A percentile compares a stretch with the other conserved stretches of the same genome.
Evolutionary conservation across 345 rosid species (phyloP).

Genomic region (Syzygium aqueum): DNA sequence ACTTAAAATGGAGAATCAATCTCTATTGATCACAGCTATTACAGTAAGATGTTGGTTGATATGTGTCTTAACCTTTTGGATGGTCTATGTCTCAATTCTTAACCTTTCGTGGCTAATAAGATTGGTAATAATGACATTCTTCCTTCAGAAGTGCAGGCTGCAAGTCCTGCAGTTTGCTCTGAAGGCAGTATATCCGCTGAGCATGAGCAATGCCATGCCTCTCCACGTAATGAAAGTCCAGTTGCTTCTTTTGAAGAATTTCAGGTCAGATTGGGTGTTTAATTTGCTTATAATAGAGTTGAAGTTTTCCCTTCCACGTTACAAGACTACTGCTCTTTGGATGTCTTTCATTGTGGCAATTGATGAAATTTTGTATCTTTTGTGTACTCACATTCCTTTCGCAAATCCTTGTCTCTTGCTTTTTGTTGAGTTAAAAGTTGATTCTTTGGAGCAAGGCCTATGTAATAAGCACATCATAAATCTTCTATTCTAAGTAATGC

Average conservation of each 20-base stretch:
- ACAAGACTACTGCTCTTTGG: not conserved
- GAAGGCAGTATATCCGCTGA: constrained; percentile 31
- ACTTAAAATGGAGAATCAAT: not conserved
- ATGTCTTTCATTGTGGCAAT: not conserved
- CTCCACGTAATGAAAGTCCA: constrained; percentile 33
- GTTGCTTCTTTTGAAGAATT: constrained; percentile 29
- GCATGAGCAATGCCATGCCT: constrained; percentile 23
- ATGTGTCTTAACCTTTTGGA: not conserved
- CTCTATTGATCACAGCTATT: not conserved
- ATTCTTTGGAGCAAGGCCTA: not conserved
- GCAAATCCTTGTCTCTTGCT: not conserved
- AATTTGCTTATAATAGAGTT: not conserved
- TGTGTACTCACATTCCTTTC: not conserved
- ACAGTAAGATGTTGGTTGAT: not conserved
- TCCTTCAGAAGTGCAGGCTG: constrained; percentile 26
- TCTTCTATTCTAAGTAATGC: not conserved
- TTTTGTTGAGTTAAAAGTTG: not conserved
- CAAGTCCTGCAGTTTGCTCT: constrained; percentile 13
- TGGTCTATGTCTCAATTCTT: not conserved
- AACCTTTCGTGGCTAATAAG: constrained; percentile 2
- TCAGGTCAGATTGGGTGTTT: constrained; percentile 9
- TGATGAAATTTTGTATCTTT: not conserved
- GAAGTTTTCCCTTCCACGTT: not conserved
- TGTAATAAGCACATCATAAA: not conserved
- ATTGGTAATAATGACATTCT: constrained; percentile 11